A percentile compares a stretch with the other conserved stretches of the same genome.
phyloP scores from a whole-genome alignment of 768 basidiomycete genomes.

The Myochromella boudieri region DNA sequence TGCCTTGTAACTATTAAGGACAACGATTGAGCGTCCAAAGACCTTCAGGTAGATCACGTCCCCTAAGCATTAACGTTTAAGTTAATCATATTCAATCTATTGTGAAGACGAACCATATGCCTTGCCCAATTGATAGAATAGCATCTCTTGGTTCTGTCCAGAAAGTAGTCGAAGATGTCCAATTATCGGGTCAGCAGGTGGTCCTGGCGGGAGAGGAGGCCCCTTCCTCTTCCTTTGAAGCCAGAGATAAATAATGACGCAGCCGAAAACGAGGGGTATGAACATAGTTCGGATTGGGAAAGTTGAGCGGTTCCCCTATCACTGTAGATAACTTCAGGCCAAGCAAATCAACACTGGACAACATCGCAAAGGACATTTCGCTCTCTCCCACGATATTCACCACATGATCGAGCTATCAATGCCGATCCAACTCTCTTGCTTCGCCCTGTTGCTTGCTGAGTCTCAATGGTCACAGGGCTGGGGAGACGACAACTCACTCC shows the following conservation, averaged over 20 bases:
- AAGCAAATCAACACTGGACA: neutral
- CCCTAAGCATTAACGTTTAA: conserved; percentile 1
- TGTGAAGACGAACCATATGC: conserved; percentile 11
- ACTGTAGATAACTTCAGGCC: neutral
- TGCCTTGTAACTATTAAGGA: conserved; percentile 15
- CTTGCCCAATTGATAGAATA: conserved; percentile 16
- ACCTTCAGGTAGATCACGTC: conserved; percentile 13
- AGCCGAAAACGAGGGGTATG: neutral
- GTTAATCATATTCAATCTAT: neutral
- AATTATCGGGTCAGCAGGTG: conserved; percentile 16
- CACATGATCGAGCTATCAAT: conserved; percentile 21
- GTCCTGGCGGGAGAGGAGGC: conserved; percentile 16
- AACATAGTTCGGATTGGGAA: no score
- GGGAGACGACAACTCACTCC: conserved; percentile 17
- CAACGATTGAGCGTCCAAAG: conserved; percentile 10
- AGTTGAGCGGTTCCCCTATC: no score
- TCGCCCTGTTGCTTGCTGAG: conserved; percentile 21
- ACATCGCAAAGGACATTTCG: neutral
- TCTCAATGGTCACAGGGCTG: no score
- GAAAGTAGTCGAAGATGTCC: conserved; percentile 15
- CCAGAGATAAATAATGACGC: neutral
- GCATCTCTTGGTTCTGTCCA: conserved; percentile 7
- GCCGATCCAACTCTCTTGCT: conserved; percentile 32
- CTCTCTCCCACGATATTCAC: neutral
- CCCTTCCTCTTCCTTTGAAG: neutral